These are phyloP conservation scores for Debaryomyces fabryi DNA, from an alignment of 1,139 yeast genomes.

Conservation along the genomic window DNA sequence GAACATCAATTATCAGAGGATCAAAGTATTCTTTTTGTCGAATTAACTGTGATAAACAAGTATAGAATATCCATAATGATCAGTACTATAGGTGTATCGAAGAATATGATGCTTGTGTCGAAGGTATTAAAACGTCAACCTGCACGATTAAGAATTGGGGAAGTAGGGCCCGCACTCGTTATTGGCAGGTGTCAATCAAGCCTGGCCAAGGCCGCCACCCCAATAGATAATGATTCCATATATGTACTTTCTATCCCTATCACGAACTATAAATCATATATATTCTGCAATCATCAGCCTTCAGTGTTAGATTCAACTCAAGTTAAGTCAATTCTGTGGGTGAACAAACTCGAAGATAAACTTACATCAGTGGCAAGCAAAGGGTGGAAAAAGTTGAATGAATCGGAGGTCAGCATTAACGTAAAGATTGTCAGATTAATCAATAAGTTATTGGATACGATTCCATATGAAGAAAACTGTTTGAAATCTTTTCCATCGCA, in stretches of 20 bases:
- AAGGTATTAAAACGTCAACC: neutral
- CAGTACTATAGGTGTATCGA: neutral
- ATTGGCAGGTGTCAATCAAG: constrained; percentile 3
- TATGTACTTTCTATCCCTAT: constrained; percentile 64
- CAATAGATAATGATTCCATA: constrained; percentile 30
- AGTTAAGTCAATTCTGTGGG: constrained; percentile 31
- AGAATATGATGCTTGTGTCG: neutral
- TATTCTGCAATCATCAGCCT: constrained; percentile 61
- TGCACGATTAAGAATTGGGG: neutral
- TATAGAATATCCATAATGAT: neutral
- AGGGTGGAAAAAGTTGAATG: constrained; percentile 49
- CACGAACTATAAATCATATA: constrained; percentile 55
- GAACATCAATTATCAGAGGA: neutral
- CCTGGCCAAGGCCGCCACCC: neutral
- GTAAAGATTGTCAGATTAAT: constrained; percentile 39
- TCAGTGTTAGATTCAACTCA: constrained; percentile 30
- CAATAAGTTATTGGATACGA: constrained; percentile 39
- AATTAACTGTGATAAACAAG: neutral
- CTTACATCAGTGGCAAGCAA: constrained; percentile 39
- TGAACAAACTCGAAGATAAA: constrained; percentile 43
- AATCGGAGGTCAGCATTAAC: constrained; percentile 42
- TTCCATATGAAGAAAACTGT: constrained; percentile 57
- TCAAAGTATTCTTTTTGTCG: neutral
- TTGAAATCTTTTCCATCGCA: constrained; percentile 55
- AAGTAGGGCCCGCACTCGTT: neutral